Percentiles rank a stretch among this genome's conserved stretches.
Evolutionary conservation across 495 filamentous ascomycete species (phyloP).

Genomic region (Astrothelium subdiscretum): DNA sequence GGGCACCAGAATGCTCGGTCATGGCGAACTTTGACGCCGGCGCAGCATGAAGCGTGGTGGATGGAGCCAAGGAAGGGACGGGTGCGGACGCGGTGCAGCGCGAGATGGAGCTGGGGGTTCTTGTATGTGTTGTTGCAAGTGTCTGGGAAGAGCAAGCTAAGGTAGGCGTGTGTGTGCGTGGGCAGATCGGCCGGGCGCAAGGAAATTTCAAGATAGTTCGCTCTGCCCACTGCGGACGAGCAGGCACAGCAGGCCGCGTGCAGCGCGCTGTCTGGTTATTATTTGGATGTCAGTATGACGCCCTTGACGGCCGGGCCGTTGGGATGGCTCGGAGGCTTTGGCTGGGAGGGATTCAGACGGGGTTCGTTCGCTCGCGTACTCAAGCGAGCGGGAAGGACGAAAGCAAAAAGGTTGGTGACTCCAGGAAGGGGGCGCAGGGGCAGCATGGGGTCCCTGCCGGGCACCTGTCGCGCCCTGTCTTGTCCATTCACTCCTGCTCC

Average conservation of each 20-base stretch:
- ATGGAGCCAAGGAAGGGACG: not conserved
- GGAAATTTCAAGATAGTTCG: not conserved
- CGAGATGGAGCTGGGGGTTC: not conserved
- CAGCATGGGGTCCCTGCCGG: not conserved
- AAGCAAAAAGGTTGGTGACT: not conserved
- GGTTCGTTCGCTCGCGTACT: not conserved
- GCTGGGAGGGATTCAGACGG: not conserved
- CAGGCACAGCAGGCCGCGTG: not conserved
- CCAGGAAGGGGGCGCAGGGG: not conserved
- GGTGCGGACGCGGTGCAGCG: not conserved
- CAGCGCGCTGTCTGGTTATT: not conserved
- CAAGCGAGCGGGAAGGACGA: not conserved
- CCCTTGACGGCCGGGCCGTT: not conserved
- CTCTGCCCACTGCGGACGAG: no score
- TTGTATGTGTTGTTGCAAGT: not conserved
- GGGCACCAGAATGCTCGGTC: conserved; percentile 2
- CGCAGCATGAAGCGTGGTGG: not conserved
- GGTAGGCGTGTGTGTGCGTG: no score
- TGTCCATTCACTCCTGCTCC: no score
- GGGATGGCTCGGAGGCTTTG: not conserved
- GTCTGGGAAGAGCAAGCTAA: no score
- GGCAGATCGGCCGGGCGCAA: no score
- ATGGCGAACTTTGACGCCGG: not conserved
- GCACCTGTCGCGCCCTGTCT: no score
- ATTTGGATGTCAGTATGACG: not conserved